Percentiles rank a stretch among this genome's conserved stretches.
These are phyloP conservation scores for Cinnamomum chago DNA, from an alignment of 164 flowering plant species.

Conservation along the genomic window DNA sequence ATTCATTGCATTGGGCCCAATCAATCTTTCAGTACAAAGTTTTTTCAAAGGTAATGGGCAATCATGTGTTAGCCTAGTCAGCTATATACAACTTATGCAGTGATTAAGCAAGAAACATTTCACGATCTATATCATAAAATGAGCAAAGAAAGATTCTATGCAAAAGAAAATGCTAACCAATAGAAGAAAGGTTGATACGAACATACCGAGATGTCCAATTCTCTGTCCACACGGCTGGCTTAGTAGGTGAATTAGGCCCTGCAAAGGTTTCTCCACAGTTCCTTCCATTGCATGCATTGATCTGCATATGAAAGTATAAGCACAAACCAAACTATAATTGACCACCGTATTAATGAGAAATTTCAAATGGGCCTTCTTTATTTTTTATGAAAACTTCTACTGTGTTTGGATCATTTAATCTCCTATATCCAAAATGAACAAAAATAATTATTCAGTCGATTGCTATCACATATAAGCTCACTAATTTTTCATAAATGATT, in stretches of 20 bases:
- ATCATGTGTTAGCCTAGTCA: too few species aligned
- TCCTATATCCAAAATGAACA: too few species aligned
- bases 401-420: too few species aligned
- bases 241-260: constrained; percentile 85
- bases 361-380: too few species aligned
- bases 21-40: not conserved
- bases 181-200: not conserved
- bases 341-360: too few species aligned
- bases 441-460: too few species aligned
- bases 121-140: not conserved
- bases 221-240: constrained; percentile 94
- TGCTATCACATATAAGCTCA: too few species aligned
- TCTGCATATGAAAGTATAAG: constrained; percentile 38
- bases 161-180: not conserved
- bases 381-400: too few species aligned
- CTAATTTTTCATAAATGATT: too few species aligned
- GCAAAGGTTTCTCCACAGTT: constrained; percentile 73
- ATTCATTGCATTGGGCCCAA: not conserved
- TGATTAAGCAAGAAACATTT: not conserved
- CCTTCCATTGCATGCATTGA: constrained; percentile 88
- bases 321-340: not conserved
- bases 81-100: too few species aligned
- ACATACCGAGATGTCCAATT: constrained; percentile 85
- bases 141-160: not conserved
- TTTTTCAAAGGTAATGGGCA: too few species aligned